Evolutionary conservation across 2,329 filamentous ascomycete species (phyloP).

Genomic region (Fusarium paranaense): DNA sequence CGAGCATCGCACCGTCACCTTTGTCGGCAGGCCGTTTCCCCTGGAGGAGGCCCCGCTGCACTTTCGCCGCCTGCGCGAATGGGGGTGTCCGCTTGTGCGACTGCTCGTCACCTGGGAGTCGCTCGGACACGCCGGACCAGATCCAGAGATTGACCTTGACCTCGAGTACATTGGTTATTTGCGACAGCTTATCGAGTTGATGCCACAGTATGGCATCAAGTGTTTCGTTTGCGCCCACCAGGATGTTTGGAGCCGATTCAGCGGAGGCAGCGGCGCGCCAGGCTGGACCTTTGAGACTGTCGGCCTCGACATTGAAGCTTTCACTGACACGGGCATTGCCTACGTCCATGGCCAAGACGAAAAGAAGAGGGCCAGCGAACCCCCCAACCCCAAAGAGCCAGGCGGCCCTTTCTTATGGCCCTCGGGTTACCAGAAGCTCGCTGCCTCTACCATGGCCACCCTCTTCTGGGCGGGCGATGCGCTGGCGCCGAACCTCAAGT

Average conservation of each 20-base stretch:
- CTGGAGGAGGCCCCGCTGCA: conserved; percentile 54
- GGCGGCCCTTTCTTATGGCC: conserved; percentile 54
- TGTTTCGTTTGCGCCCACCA: conserved; percentile 58
- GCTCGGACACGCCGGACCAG: conserved; percentile 49
- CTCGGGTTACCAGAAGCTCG: conserved; percentile 53
- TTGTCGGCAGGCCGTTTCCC: conserved; percentile 53
- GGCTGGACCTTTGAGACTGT: conserved; percentile 57
- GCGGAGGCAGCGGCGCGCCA: conserved; percentile 56
- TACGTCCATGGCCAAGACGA: conserved; percentile 53
- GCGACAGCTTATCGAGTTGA: conserved; percentile 50
- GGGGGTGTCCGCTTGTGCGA: conserved; percentile 54
- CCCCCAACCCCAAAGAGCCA: conserved; percentile 46
- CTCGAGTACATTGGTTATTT: conserved; percentile 55
- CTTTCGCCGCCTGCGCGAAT: conserved; percentile 51
- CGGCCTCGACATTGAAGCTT: conserved; percentile 53
- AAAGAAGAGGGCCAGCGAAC: conserved; percentile 38
- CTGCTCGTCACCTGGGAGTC: conserved; percentile 59
- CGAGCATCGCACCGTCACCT: conserved; percentile 53
- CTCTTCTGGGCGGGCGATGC: conserved; percentile 46
- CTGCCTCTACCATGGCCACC: conserved; percentile 49
- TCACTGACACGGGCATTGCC: conserved; percentile 49
- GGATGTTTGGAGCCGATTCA: conserved; percentile 57
- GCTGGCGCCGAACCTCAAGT: conserved; percentile 45
- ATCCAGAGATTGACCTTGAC: conserved; percentile 49
- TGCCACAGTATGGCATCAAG: conserved; percentile 53